These are phyloP conservation scores for Petunia hybrid DNA, from an alignment of 305 asterid genomes.

Conservation along the genomic window DNA sequence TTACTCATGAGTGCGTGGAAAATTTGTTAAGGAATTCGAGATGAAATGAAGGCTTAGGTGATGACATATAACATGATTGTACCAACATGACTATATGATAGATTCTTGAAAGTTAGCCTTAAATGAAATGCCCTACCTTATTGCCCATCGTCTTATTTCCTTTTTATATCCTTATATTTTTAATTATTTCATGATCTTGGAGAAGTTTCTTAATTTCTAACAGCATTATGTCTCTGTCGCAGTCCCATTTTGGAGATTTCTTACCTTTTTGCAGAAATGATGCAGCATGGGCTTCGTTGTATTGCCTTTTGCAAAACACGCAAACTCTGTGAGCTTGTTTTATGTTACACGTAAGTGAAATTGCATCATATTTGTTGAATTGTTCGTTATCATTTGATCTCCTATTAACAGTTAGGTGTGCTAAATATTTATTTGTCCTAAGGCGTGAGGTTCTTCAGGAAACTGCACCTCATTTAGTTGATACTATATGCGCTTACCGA, in stretches of 20 bases:
- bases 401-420: conserved; percentile 31
- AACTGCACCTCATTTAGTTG: conserved; percentile 72
- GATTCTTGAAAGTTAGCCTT: conserved; percentile 19
- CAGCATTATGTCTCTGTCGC: conserved; percentile 48
- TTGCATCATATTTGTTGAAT: not conserved
- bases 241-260: conserved; percentile 95
- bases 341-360: conserved; percentile 81
- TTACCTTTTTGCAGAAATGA: conserved; percentile 87
- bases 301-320: conserved; percentile 97
- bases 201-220: conserved; percentile 14
- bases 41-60: not conserved
- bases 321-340: conserved; percentile 96
- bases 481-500: conserved; percentile 75
- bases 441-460: conserved; percentile 91
- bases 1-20: conserved; percentile 1
- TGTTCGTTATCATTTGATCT: conserved; percentile 29
- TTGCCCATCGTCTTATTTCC: conserved; percentile 3
- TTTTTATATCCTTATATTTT: not conserved
- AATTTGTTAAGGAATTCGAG: not conserved
- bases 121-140: not conserved
- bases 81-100: conserved; percentile 17
- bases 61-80: conserved; percentile 11
- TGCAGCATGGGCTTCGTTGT: conserved; percentile 95
- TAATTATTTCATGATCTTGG: not conserved
- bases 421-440: conserved; percentile 42